Evolutionary conservation across 306 rosid species (phyloP), one percentile per base, ranked within the genome.

Genomic region (Oemleria cerasiformis): DNA sequence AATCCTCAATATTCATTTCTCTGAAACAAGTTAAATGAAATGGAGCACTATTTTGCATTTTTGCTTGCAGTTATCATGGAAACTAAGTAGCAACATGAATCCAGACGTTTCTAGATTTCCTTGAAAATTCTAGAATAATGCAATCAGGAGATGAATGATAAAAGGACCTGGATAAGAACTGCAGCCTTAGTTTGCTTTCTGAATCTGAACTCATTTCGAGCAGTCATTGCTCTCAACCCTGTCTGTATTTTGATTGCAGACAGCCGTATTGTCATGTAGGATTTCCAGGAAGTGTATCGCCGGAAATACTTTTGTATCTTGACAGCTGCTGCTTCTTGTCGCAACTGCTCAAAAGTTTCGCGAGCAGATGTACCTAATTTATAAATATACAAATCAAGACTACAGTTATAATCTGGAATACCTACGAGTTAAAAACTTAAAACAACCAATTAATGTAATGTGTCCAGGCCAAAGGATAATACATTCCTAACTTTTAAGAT

Each of bases 101-200:
- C 71, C 55, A 42, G 49, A 63, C 56, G 66, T 73, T 72, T 57
- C 64, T 54, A 30, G 36, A 65, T 70, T 68, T 61, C 67, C 20
- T 60, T 73, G 55, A 71, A 42, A 63, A 48, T 43, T 25, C 40
- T 44, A 42, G 68, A 55, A 64, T 16, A 14, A 74, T 16, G 42
- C 23, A 74, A 60, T 56, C 56, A 47, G 56, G 74, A 66, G 77
- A 73, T 72, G 70, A 44, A 51, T 25, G 63, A 66, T 47, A 76
- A 43, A 45, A 54, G 69, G 64, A 95, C 99, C 99, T 95, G 97
- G 65, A 95, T 51, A 45, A 68, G 67, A 83, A 86, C 85, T 73
- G 99, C 96, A 67, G 96, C 99, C 86, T 88, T 92, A 14, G 99
- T 89, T 78, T 90, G 96, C 86, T 83, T 95, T 86, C 92, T 92